Evolutionary conservation across 1,284 basidiomycete genomes (phyloP).

Genomic region (Papiliotrema nemorosa): DNA sequence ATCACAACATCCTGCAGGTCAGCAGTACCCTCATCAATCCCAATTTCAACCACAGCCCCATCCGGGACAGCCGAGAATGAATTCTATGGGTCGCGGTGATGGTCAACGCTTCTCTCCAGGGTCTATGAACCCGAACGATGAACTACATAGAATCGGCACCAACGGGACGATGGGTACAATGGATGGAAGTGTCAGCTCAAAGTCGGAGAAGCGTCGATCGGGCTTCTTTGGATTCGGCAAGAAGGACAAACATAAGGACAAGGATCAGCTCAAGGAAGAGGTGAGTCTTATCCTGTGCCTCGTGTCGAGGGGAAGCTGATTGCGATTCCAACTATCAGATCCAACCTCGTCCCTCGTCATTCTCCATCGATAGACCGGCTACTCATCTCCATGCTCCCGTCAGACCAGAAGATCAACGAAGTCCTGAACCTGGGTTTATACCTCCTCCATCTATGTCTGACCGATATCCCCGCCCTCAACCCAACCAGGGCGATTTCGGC

Average conservation of each 20-base stretch:
- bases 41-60: neutral
- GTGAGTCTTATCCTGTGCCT: no score
- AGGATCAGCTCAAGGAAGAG: constrained; percentile 11
- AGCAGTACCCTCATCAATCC: neutral
- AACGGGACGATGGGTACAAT: constrained; percentile 6
- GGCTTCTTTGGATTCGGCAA: constrained; percentile 37
- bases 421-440: neutral
- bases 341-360: constrained; percentile 5
- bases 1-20: no score
- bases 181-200: constrained; percentile 7
- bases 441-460: neutral
- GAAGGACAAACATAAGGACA: constrained; percentile 36
- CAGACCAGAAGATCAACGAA: neutral
- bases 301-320: no score
- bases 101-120: neutral
- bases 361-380: constrained; percentile 9
- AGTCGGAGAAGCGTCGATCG: constrained; percentile 26
- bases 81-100: neutral
- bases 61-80: neutral
- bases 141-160: no score
- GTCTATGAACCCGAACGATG: neutral
- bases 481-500: neutral
- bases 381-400: neutral
- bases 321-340: constrained; percentile 2
- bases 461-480: neutral